Percentiles rank a stretch among this genome's conserved stretches.
These are phyloP conservation scores for Alternaria brassicae DNA, from an alignment of 2,329 filamentous ascomycete species.

Conservation along the genomic window DNA sequence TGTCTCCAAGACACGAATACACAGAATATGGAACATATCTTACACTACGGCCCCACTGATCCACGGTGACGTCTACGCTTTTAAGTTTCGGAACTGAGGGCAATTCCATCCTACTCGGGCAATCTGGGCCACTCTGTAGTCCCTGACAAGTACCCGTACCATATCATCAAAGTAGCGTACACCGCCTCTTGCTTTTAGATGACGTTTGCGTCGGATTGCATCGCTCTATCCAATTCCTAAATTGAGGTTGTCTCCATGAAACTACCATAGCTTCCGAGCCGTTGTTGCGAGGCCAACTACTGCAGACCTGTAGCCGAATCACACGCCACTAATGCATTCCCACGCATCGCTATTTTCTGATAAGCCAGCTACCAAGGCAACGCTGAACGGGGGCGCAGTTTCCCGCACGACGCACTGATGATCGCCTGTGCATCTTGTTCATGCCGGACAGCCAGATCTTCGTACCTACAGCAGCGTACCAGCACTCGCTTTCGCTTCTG, in stretches of 20 bases:
- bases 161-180: background rate
- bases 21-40: slow-evolving; percentile 35
- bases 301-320: slow-evolving; percentile 18
- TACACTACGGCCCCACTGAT: slow-evolving; percentile 8
- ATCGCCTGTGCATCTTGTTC: slow-evolving; percentile 20
- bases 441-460: slow-evolving; percentile 5
- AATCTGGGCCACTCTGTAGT: slow-evolving; percentile 4
- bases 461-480: slow-evolving; percentile 1
- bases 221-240: background rate
- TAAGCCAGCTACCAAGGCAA: slow-evolving; percentile 7
- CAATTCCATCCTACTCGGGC: background rate
- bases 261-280: slow-evolving; percentile 17
- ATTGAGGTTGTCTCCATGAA: slow-evolving; percentile 8
- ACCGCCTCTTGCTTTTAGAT: slow-evolving; percentile 11
- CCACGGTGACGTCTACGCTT: slow-evolving; percentile 7
- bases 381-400: slow-evolving; percentile 10
- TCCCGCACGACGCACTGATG: slow-evolving; percentile 8
- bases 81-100: background rate
- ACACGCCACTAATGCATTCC: slow-evolving; percentile 19
- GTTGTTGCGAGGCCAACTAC: slow-evolving; percentile 22
- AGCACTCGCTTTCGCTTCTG: slow-evolving; percentile 8
- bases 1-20: slow-evolving; percentile 28
- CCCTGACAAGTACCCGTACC: slow-evolving; percentile 3
- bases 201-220: background rate
- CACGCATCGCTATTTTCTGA: slow-evolving; percentile 10